These are phyloP conservation scores for Xylariaceae sp. DNA, from an alignment of 2,329 filamentous ascomycete genomes.

Conservation along the genomic window DNA sequence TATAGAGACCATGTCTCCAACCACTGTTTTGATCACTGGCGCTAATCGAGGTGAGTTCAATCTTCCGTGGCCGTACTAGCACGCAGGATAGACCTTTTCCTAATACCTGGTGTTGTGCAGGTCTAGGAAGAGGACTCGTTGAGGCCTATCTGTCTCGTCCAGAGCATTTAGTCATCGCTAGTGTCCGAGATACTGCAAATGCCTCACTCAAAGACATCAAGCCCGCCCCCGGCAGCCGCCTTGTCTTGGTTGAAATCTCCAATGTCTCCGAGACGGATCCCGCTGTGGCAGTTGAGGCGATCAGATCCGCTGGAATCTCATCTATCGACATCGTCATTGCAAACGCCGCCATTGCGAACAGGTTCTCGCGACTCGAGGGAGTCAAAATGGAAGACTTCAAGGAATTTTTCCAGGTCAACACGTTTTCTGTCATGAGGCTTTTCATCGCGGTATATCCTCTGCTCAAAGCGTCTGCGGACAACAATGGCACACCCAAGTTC, in stretches of 20 bases:
- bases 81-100: too few species aligned
- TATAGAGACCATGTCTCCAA: too few species aligned
- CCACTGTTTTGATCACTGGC: too few species aligned
- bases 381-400: neutral
- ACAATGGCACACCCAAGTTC: slow-evolving; percentile 8
- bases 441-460: slow-evolving; percentile 2
- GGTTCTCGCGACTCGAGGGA: neutral
- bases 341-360: slow-evolving; percentile 48
- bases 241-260: neutral
- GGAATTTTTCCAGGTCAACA: slow-evolving; percentile 1
- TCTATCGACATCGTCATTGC: slow-evolving; percentile 51
- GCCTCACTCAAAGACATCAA: too few species aligned
- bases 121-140: too few species aligned
- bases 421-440: slow-evolving; percentile 1
- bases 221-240: neutral
- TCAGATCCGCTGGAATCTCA: neutral
- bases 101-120: too few species aligned
- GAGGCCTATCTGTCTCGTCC: too few species aligned
- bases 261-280: slow-evolving; percentile 1
- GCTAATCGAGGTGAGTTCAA: too few species aligned
- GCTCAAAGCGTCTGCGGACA: too few species aligned
- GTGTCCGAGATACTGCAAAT: too few species aligned
- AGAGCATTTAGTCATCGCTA: too few species aligned
- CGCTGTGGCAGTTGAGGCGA: neutral
- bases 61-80: too few species aligned